A percentile compares a stretch with the other conserved stretches of the same genome.
phyloP scores from a whole-genome alignment of 257 asterid genomes.

The Cordia subcordata region DNA sequence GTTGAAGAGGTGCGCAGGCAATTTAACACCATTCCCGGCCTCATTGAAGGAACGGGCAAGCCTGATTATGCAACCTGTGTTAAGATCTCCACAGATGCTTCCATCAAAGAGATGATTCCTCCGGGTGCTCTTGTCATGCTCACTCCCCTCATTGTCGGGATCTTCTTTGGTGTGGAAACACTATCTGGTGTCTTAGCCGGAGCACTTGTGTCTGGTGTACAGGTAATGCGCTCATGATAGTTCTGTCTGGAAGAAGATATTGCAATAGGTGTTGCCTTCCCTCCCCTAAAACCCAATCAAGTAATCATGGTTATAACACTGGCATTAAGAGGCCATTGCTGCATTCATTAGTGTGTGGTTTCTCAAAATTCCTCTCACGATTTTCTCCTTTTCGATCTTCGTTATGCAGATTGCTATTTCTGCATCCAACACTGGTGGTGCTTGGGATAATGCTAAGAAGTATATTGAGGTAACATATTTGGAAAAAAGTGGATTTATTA shows the following conservation, averaged over 20 bases:
- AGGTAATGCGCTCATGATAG: constrained; percentile 41
- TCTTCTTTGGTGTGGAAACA: constrained; percentile 71
- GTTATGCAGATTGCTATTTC: constrained; percentile 44
- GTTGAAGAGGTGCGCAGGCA: constrained; percentile 86
- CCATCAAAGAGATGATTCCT: constrained; percentile 77
- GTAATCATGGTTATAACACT: too few species aligned
- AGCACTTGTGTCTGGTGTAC: constrained; percentile 75
- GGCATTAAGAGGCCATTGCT: too few species aligned
- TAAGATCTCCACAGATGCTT: constrained; percentile 80
- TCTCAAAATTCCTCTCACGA: background rate
- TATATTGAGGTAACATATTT: constrained; percentile 50
- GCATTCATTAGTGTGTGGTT: too few species aligned
- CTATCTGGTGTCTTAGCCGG: constrained; percentile 86
- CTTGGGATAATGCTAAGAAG: constrained; percentile 92
- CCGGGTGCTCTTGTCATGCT: constrained; percentile 92
- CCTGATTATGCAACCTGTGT: constrained; percentile 83
- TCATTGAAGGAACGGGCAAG: constrained; percentile 70
- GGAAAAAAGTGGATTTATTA: background rate
- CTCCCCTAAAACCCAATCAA: too few species aligned
- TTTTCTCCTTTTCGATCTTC: background rate
- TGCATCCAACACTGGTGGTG: constrained; percentile 87
- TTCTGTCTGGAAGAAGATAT: background rate
- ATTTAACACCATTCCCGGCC: constrained; percentile 72
- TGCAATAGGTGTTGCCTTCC: too few species aligned
- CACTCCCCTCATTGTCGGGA: constrained; percentile 72